Conservation (phyloP, 805 yeast genomes). For the Candida piceae region DNA sequence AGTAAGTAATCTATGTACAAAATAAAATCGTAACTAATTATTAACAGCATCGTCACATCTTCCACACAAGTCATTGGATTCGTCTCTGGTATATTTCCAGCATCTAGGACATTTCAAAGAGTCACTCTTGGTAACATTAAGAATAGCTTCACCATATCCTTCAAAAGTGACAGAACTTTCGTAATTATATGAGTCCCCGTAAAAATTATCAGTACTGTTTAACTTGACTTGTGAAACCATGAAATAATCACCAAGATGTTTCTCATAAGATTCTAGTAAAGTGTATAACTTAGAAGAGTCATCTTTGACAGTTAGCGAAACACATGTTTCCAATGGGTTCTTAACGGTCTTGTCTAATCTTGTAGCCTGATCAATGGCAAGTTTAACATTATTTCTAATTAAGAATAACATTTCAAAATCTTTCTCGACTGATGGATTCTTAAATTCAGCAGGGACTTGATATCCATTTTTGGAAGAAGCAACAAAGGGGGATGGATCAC, state of each 20-base stretch:
- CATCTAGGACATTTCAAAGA: constrained; percentile 83
- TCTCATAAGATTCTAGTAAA: constrained; percentile 27
- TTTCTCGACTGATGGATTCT: constrained; percentile 30
- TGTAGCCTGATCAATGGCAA: constrained; percentile 53
- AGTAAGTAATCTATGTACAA: not conserved
- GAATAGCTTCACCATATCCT: constrained; percentile 22
- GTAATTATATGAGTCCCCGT: constrained; percentile 22
- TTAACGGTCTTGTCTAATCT: constrained; percentile 43
- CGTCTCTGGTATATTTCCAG: constrained; percentile 69
- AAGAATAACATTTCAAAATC: constrained; percentile 44
- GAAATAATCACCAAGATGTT: constrained; percentile 52
- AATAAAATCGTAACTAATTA: not conserved
- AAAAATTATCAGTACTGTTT: constrained; percentile 6
- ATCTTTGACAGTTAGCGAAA: constrained; percentile 30
- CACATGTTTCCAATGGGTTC: constrained; percentile 55
- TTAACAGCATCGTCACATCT: constrained; percentile 51
- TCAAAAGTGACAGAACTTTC: constrained; percentile 26
- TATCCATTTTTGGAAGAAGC: constrained; percentile 30
- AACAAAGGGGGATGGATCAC: constrained; percentile 41
- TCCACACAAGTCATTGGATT: constrained; percentile 51
- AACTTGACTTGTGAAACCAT: constrained; percentile 59
- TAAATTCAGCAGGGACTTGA: constrained; percentile 34
- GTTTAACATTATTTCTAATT: constrained; percentile 45
- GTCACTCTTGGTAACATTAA: constrained; percentile 34
- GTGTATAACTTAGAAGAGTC: constrained; percentile 1